Evolutionary conservation across 495 filamentous ascomycete species (phyloP), one percentile per base, ranked within the genome.

Genomic region (Astrothelium subdiscretum): DNA sequence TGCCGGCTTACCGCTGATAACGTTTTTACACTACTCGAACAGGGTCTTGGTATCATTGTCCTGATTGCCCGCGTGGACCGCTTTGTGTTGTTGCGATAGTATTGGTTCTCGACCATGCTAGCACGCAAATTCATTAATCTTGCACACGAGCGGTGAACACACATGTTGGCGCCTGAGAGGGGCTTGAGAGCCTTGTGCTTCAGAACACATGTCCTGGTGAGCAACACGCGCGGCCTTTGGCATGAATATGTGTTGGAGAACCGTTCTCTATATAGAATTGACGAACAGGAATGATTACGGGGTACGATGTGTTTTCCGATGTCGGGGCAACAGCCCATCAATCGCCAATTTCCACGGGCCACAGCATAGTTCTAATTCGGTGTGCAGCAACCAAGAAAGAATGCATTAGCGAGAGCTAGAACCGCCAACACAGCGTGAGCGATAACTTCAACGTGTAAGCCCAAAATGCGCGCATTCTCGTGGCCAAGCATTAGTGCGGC

Each of bases 401-500:
- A 27, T 54, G 48, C 22, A 26, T 27, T 54, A 24, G 24, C 48
- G 48, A 8, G 24, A 54, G 5, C 48, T 20, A 11, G 13, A 48
- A 24, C 48, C 22, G 24, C 48, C 48, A 27, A 8, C 48, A 54
- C 48, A 26, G 8, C 24, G 48, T 27, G 48, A 54, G 20, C 24
- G 48, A 54, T 29, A 54, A 29, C 24, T 20, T 8, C 29, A 54
- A 27, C 15, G 48, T 27, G 22, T 29, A 3, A 26, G 20, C 5
- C 43, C 12, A 24, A 8, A 20, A 29, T 29, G 24, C 48, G 48
- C 24, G 24, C 48, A 29, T 54, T 54, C 20, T 54, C 48, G 48
- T 54, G 48, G 48, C 24, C 48, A 54, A 54, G 48, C 48, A 29
- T 54, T 54, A 54, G 48, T 54, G 48, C 48, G 48, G 48, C 48